Conservation (phyloP, 2,329 filamentous ascomycete species). For the Colletotrichum destructivum region DNA sequence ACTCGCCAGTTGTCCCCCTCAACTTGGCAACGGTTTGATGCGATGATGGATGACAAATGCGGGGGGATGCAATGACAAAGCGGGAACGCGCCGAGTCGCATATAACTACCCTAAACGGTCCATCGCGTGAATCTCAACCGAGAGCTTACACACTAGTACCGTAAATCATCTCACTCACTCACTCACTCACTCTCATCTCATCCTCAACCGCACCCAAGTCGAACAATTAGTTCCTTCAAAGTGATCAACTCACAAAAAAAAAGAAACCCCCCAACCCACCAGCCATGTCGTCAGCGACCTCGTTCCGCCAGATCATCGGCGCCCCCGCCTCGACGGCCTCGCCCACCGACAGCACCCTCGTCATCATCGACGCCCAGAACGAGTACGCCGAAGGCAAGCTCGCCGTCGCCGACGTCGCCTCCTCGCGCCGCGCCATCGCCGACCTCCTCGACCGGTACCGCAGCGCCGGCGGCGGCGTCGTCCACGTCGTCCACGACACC, state of each 20-base stretch:
- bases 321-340: constrained; percentile 69
- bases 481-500: constrained; percentile 73
- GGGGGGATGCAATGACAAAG: constrained; percentile 24
- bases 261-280: background rate
- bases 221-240: too few species aligned
- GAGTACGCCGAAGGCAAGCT: constrained; percentile 75
- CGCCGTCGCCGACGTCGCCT: constrained; percentile 66
- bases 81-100: constrained; percentile 26
- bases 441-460: constrained; percentile 73
- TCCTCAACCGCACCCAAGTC: too few species aligned
- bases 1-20: background rate
- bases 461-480: constrained; percentile 62
- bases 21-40: background rate
- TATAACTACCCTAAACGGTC: background rate
- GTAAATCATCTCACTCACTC: background rate
- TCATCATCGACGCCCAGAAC: constrained; percentile 81
- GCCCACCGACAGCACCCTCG: constrained; percentile 69
- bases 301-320: constrained; percentile 67
- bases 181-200: constrained; percentile 14
- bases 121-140: background rate
- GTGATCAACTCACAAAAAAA: too few species aligned
- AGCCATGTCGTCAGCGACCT: constrained; percentile 43
- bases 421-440: constrained; percentile 70
- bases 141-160: background rate
- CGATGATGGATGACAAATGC: constrained; percentile 41